A percentile compares a stretch with the other conserved stretches of the same genome.
phyloP scores from a whole-genome alignment of 192 early-diverging fungal species.

The Powellomyces hirtus region DNA sequence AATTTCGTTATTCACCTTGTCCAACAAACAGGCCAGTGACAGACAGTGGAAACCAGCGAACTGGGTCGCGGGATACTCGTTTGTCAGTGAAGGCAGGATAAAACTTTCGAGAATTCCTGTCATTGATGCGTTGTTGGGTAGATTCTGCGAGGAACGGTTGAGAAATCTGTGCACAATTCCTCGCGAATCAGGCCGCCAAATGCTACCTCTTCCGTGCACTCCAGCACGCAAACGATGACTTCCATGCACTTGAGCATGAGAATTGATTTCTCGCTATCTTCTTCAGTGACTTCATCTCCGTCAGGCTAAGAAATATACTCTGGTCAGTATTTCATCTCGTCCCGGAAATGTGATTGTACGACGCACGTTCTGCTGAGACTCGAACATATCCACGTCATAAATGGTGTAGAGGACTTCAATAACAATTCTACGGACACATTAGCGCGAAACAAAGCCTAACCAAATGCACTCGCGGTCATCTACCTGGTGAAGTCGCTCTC shows the following conservation, averaged over 20 bases:
- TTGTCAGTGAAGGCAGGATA: constrained; percentile 16
- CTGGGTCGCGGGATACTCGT: constrained; percentile 39
- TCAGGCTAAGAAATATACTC: no score
- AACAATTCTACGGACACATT: constrained; percentile 28
- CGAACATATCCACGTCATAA: constrained; percentile 10
- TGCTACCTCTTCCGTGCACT: constrained; percentile 21
- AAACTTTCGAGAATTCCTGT: constrained; percentile 23
- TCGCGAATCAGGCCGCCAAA: background rate
- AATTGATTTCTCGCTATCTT: constrained; percentile 8
- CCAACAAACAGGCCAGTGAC: constrained; percentile 73
- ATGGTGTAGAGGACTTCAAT: constrained; percentile 27
- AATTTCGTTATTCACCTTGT: constrained; percentile 62
- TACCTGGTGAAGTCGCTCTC: constrained; percentile 84
- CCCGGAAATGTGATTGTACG: no score
- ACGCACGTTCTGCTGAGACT: background rate
- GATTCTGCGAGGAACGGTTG: background rate
- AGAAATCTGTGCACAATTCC: background rate
- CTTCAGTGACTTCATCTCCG: background rate
- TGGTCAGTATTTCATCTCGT: no score
- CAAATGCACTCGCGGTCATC: no score
- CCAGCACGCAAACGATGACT: constrained; percentile 22
- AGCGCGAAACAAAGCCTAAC: background rate
- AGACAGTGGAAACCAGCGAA: constrained; percentile 82
- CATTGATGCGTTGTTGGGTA: constrained; percentile 14
- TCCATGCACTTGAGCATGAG: constrained; percentile 24